These are phyloP conservation scores for Piloderma croceum DNA, from an alignment of 768 basidiomycete genomes.

Conservation along the genomic window DNA sequence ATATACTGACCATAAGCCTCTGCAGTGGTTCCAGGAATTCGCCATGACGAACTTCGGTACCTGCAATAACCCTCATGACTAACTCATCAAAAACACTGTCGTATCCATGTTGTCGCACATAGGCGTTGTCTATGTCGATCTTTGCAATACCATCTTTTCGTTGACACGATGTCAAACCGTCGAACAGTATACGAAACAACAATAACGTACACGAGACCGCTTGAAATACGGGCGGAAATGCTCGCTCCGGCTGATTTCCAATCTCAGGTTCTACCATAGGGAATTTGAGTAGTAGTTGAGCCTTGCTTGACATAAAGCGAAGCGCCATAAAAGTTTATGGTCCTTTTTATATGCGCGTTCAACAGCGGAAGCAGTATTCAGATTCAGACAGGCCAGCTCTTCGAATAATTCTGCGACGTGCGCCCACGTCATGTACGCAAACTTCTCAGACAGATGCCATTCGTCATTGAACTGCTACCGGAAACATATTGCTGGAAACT, in stretches of 20 bases:
- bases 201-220: slow-evolving; percentile 9
- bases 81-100: slow-evolving; percentile 3
- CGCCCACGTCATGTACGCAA: slow-evolving; percentile 7
- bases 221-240: slow-evolving; percentile 12
- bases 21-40: slow-evolving; percentile 7
- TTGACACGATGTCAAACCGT: too few species aligned
- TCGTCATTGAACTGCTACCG: too few species aligned
- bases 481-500: too few species aligned
- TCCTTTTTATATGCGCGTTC: slow-evolving; percentile 10
- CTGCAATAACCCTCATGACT: slow-evolving; percentile 4
- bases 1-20: slow-evolving; percentile 7
- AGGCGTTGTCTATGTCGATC: slow-evolving; percentile 6
- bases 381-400: slow-evolving; percentile 2
- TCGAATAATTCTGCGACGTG: slow-evolving; percentile 7
- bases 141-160: not conserved
- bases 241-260: slow-evolving; percentile 8
- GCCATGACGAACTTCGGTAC: not conserved
- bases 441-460: slow-evolving; percentile 2
- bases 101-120: slow-evolving; percentile 3
- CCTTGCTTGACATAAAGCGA: slow-evolving; percentile 3
- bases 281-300: slow-evolving; percentile 4
- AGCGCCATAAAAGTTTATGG: slow-evolving; percentile 6
- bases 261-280: slow-evolving; percentile 6
- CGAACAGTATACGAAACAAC: too few species aligned
- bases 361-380: slow-evolving; percentile 8